Evolutionary conservation across 140 eudicot genomes (phyloP).

Genomic region (Stevia rebaudiana): DNA sequence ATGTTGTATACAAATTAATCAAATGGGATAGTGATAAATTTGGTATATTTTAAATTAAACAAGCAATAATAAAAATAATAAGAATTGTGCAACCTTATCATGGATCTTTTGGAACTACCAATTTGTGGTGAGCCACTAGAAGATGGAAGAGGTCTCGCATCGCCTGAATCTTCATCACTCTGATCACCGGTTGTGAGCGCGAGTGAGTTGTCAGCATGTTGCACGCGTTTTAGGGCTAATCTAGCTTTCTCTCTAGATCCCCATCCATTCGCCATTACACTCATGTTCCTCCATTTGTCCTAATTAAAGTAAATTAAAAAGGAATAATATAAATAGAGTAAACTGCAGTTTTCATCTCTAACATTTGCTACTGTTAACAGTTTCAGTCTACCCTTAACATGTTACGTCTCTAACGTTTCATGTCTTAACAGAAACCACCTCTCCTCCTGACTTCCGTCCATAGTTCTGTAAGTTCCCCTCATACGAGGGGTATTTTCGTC

Average conservation of each 20-base stretch:
- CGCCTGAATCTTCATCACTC: slow-evolving; percentile 72
- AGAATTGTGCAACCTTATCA: slow-evolving; percentile 54
- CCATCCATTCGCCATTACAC: slow-evolving; percentile 97
- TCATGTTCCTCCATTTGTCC: slow-evolving; percentile 99
- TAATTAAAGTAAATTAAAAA: slow-evolving; percentile 24
- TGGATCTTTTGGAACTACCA: slow-evolving; percentile 76
- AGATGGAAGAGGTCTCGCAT: slow-evolving; percentile 48
- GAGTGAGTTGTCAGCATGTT: slow-evolving; percentile 50
- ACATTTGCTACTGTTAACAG: too few relatives aligned
- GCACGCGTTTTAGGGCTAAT: slow-evolving; percentile 67
- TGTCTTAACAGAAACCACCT: too few relatives aligned
- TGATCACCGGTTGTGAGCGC: slow-evolving; percentile 34
- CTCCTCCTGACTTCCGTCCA: too few relatives aligned
- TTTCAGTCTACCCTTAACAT: too few relatives aligned
- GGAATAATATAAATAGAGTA: too few relatives aligned
- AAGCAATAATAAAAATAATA: neutral
- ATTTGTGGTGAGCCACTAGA: slow-evolving; percentile 67
- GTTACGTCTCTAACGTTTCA: too few relatives aligned
- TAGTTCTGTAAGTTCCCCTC: too few relatives aligned
- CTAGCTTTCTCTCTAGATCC: slow-evolving; percentile 86
- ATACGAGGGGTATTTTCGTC: too few relatives aligned
- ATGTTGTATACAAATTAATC: neutral
- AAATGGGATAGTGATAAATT: neutral
- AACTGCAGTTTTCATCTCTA: too few relatives aligned
- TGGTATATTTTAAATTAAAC: neutral